Evolutionary conservation across 2,329 filamentous ascomycete genomes (phyloP), one percentile per base, ranked within the genome.

Genomic region (Rosellinia necatrix): DNA sequence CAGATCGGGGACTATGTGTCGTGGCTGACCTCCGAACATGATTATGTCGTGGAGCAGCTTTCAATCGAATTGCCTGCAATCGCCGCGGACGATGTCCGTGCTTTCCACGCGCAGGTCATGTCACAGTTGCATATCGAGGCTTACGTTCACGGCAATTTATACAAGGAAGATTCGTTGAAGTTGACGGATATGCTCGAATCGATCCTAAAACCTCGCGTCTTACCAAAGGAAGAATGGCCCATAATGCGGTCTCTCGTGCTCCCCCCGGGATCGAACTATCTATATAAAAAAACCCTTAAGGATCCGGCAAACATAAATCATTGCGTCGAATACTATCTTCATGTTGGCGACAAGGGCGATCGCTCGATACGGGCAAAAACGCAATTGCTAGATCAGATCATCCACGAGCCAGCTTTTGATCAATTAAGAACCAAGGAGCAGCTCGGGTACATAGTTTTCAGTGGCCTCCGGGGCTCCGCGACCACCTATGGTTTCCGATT

Each of bases 351-450:
- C 60, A 84, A 86, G 61, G 81, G 84, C 3, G 87, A 96, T 68
- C 82, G 86, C n/a, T 70, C 74, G 5, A 73, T 90, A 10, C 85
- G 91, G 15, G 90, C 92, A 12, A 92, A 90, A 72, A 81, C 90
- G 0, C 79, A 96, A 37, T 80, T 99, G 5, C 81, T 97, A 37
- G 89, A 91, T 22, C 94, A 97, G 73, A 89, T 99, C 76, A 87
- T 91, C 0, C 90, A 96, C 53, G 94, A 99, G 75, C 92, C 92
- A 3, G 89, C 89, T 7, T 99, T 97, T 70, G 91, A 99, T 73
- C 92, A 96, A 72, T 81, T 99, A 6, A 86, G 94, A 46, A 97
- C 94, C 38, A 97, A 97, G 74, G 93, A 99, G 72, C 93, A 99
- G 74, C 87, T 99, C 6, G 94, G 94, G 10, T 99, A 99, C 66